Conservation (phyloP, 441 rosid genomes). For the Omphalea diandra region DNA sequence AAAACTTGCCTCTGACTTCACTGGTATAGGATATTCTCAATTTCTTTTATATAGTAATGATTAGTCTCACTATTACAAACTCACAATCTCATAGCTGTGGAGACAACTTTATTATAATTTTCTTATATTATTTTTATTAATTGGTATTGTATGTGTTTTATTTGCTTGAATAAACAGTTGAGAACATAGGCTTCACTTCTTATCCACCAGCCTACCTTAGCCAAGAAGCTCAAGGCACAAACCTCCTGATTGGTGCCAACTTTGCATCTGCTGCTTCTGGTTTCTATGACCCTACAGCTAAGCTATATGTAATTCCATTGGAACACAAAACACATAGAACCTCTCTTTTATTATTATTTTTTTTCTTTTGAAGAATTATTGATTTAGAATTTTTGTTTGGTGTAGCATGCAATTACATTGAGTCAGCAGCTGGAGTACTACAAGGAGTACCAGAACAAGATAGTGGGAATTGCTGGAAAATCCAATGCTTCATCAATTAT, state of each 20-base stretch:
- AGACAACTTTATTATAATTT: too few species aligned
- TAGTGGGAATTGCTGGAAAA: slow-evolving; percentile 59
- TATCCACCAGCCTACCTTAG: slow-evolving; percentile 85
- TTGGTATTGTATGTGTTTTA: not conserved
- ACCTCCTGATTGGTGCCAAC: slow-evolving; percentile 85
- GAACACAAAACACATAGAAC: not conserved
- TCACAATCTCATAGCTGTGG: too few species aligned
- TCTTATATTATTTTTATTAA: not conserved
- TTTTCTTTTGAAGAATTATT: not conserved
- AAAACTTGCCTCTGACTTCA: slow-evolving; percentile 83
- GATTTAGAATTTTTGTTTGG: not conserved
- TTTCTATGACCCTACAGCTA: slow-evolving; percentile 71
- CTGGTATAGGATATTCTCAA: too few species aligned
- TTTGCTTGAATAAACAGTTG: slow-evolving; percentile 56
- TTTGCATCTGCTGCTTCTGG: slow-evolving; percentile 98
- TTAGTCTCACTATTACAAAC: too few species aligned
- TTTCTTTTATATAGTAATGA: too few species aligned
- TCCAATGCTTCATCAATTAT: slow-evolving; percentile 57
- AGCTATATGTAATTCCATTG: slow-evolving; percentile 46
- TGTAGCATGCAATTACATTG: slow-evolving; percentile 82
- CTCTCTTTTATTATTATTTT: not conserved
- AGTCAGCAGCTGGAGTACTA: slow-evolving; percentile 65
- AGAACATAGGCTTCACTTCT: slow-evolving; percentile 73
- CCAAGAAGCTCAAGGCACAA: slow-evolving; percentile 72
- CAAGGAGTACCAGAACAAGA: slow-evolving; percentile 77